Evolutionary conservation across 768 basidiomycete species (phyloP).

Genomic region (Serpula lacrymans): DNA sequence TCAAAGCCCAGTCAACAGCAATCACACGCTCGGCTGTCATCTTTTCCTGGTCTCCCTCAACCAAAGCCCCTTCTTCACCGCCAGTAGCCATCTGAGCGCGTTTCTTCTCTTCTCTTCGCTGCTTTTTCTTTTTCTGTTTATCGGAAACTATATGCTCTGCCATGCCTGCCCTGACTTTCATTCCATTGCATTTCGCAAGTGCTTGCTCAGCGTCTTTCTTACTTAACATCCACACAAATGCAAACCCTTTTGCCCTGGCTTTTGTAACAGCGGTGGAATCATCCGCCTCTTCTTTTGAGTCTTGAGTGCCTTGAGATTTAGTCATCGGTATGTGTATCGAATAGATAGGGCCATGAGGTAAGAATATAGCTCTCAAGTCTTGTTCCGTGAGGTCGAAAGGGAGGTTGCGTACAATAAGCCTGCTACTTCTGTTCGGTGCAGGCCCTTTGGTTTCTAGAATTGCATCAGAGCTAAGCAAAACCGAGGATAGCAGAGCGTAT

Average conservation of each 20-base stretch:
- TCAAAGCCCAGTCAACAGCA: slow-evolving; percentile 95
- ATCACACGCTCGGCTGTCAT: slow-evolving; percentile 57
- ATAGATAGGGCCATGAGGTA: slow-evolving; percentile 84
- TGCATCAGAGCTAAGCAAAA: neutral
- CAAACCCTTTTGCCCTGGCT: slow-evolving; percentile 71
- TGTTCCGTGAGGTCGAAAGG: slow-evolving; percentile 80
- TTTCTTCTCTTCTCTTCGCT: slow-evolving; percentile 50
- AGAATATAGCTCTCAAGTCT: slow-evolving; percentile 82
- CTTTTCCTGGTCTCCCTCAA: slow-evolving; percentile 32
- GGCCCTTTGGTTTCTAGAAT: slow-evolving; percentile 30
- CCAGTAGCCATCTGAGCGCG: slow-evolving; percentile 23
- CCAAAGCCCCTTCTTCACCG: slow-evolving; percentile 35
- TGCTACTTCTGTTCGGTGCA: slow-evolving; percentile 66
- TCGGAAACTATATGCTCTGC: slow-evolving; percentile 52
- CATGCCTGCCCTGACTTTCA: slow-evolving; percentile 59
- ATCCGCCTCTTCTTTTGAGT: slow-evolving; percentile 28
- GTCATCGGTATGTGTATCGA: slow-evolving; percentile 74
- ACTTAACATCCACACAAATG: slow-evolving; percentile 92
- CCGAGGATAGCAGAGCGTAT: neutral
- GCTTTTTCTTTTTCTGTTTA: slow-evolving; percentile 69
- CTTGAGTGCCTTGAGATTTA: slow-evolving; percentile 23
- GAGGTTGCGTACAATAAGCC: slow-evolving; percentile 89
- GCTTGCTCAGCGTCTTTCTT: slow-evolving; percentile 83
- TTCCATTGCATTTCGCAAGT: slow-evolving; percentile 76
- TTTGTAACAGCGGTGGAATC: slow-evolving; percentile 15